Base-by-base conservation (phyloP, 2,329 filamentous ascomycete species). In the Thermoascus crustaceus region DNA sequence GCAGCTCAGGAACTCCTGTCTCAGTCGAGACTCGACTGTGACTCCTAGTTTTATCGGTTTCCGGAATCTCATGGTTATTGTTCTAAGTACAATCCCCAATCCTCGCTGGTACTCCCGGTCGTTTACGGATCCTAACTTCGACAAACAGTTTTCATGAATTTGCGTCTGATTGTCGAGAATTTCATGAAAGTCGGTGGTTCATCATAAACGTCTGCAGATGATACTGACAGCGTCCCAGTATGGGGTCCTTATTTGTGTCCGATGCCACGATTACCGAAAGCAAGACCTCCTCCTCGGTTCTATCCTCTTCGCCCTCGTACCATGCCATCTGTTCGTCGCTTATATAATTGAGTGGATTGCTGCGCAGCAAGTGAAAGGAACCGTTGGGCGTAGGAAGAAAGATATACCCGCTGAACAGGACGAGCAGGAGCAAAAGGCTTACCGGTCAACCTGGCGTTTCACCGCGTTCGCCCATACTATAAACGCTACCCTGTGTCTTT, bases 121-220 rank as follows among this genome's bases (percentile, higher is more conserved):
- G n/a, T n/a, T n/a, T n/a, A 14, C 10, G 8, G 23, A 22, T 20
- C 10, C 4, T 31, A 9, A 13, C 9, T 25, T 13, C 9, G 4
- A 18, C 2, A 27, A 41, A 19, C 48, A 87, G 85, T 96, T 53
- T 86, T 89, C 32, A 91, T 88, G 52, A 98, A 98, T 57, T 64
- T 98, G 34, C 80, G 91, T 45, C 72, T 98, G 52, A 85, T 96
- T 67, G 87, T 98, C 54, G 91, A 96, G 63, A 98, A 98, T 57
- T 85, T 89, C 48, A 85, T 89, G 69, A 95, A 95, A 73, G 85
- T 85, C 56, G 42, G 50, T 35, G 7, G 16, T 10, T 14, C 19
- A n/a, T 23, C 3, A 30, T 30, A 30, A n/a, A 14, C 5, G 21
- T 21, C 33, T 30, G 4, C 31, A 16, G 8, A 27, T 38, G 9